phyloP scores from a whole-genome alignment of 768 basidiomycete species.

The Trametes coccinea region DNA sequence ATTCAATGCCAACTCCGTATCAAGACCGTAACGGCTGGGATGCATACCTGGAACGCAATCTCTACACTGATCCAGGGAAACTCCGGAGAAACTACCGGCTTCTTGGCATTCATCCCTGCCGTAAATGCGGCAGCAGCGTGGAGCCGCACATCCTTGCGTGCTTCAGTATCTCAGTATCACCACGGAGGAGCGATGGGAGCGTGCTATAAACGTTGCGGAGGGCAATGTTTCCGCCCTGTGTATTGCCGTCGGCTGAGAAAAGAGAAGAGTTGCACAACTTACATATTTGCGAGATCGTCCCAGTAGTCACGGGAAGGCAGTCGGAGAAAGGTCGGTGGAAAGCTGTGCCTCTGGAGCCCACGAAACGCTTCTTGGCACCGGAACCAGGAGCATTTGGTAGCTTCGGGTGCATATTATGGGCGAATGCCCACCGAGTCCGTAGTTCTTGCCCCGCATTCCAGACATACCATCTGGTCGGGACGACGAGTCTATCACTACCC shows the following conservation, averaged over 20 bases:
- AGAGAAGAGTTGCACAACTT: background rate
- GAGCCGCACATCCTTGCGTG: background rate
- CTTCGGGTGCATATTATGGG: background rate
- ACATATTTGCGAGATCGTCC: conserved; percentile 7
- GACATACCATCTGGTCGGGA: background rate
- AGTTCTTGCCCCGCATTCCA: background rate
- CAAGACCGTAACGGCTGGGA: background rate
- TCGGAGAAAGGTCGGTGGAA: conserved; percentile 13
- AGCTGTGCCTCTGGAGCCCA: background rate
- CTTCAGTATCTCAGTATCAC: background rate
- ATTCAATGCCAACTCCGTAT: background rate
- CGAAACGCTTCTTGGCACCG: conserved; percentile 9
- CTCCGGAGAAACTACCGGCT: conserved; percentile 13
- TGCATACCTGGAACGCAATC: background rate
- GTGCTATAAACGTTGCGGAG: background rate
- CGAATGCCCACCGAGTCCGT: background rate
- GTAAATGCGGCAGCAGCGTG: background rate
- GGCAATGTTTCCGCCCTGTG: conserved; percentile 1
- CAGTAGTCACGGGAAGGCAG: conserved; percentile 8
- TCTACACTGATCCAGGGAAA: conserved; percentile 22
- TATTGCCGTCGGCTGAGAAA: background rate
- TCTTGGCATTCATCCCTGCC: conserved; percentile 6
- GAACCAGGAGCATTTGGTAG: background rate
- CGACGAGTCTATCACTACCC: background rate
- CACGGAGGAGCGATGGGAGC: background rate